Base-by-base conservation (phyloP, 495 filamentous ascomycete species). In the Elaphomyces granulatus region DNA sequence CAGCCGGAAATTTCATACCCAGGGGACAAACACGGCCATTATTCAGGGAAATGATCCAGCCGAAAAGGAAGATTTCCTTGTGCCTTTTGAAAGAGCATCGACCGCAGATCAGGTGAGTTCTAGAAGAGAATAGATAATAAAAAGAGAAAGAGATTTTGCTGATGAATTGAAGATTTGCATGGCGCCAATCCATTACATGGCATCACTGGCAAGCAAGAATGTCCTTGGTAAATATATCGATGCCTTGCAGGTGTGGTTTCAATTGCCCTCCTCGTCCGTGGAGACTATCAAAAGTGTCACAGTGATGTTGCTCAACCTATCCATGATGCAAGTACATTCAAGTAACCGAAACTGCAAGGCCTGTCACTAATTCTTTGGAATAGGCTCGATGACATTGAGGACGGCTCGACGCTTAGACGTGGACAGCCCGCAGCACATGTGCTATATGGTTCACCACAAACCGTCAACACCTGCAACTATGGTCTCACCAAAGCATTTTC, bases 391-490 rank as follows among this genome's bases (percentile, higher is more conserved):
- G 63, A 66, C 34, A 54, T 64, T 32, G 50, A 66, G 51, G 61
- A 63, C 45, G 45, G 39, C 16, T 66, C 61, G 7, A 43, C 45
- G 15, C 48, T 64, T n/a, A 52, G 62, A 15, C 53, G 62, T 10
- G 60, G 58, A 10, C 43, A 44, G n/a, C 54, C 62, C 19, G 44
- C 57, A 2, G 47, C 57, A 7, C 60, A 66, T 42, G 46, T 28
- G n/a, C 44, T 64, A 16, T 66, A 54, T 42, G 62, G 60, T 2
- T 2, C 26, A 2, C 41, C 31, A 2, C 68, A 68, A 47, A 69
- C 68, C 3, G 67, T 74, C 46, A 74, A 74, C 49, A 53, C 52
- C 14, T 68, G 71, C 6, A 72, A 65, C 37, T 72, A 61, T 40
- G 44, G 59, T 36, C 62, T 61, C 50, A 55, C 67, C 34, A 48